These are phyloP conservation scores for Geosiphon pyriformis DNA, from an alignment of 192 early-diverging fungal species.

Conservation along the genomic window DNA sequence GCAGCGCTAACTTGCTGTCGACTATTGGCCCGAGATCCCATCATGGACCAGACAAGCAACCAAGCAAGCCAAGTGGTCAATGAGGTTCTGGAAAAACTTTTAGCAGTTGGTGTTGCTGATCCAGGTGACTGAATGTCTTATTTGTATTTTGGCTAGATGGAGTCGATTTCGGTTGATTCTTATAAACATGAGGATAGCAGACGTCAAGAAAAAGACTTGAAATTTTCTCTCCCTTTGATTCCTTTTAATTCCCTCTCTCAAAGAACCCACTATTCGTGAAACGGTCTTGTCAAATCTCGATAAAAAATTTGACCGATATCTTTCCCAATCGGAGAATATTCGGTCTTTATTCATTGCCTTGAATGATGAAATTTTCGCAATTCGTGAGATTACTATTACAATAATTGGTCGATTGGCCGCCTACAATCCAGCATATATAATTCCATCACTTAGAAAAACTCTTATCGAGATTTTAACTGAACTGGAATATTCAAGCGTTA, in stretches of 20 bases:
- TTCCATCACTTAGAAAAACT: slow-evolving; percentile 82
- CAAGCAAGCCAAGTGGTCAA: slow-evolving; percentile 79
- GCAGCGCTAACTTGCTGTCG: slow-evolving; percentile 84
- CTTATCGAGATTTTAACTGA: slow-evolving; percentile 86
- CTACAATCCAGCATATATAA: slow-evolving; percentile 88
- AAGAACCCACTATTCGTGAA: slow-evolving; percentile 66
- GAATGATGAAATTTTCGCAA: slow-evolving; percentile 88
- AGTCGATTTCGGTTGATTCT: too few relatives aligned
- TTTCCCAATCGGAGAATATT: slow-evolving; percentile 89
- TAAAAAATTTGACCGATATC: slow-evolving; percentile 79
- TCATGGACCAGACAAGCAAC: slow-evolving; percentile 69
- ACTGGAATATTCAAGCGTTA: slow-evolving; percentile 78
- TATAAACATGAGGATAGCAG: too few relatives aligned
- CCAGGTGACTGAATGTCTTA: slow-evolving; percentile 14
- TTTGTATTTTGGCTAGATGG: background rate
- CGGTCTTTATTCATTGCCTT: slow-evolving; percentile 79
- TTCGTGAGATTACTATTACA: slow-evolving; percentile 72
- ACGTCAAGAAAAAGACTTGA: too few relatives aligned
- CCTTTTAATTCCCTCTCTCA: slow-evolving; percentile 12
- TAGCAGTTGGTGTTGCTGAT: slow-evolving; percentile 87
- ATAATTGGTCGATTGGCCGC: slow-evolving; percentile 83
- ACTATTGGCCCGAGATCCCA: slow-evolving; percentile 73
- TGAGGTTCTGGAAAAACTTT: slow-evolving; percentile 83
- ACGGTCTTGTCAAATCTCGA: slow-evolving; percentile 77
- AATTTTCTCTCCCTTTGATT: background rate